phyloP scores from a whole-genome alignment of 805 yeast species.

The Metschnikowia koreensis region DNA sequence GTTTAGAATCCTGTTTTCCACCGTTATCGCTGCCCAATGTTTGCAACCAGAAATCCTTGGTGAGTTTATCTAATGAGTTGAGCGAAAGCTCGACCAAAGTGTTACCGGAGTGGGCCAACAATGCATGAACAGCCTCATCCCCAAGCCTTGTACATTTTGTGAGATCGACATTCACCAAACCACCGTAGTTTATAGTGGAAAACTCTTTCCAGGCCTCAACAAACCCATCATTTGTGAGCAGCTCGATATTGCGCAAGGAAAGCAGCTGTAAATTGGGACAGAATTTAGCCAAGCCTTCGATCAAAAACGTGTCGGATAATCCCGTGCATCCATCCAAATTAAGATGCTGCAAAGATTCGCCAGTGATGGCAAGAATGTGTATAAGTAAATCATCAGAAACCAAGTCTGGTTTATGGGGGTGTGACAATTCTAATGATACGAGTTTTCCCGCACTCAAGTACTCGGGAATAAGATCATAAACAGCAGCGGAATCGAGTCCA shows the following conservation, averaged over 20 bases:
- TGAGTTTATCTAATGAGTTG: conserved; percentile 66
- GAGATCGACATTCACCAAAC: conserved; percentile 58
- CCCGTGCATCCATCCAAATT: conserved; percentile 71
- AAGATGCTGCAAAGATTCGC: conserved; percentile 57
- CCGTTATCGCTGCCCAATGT: conserved; percentile 31
- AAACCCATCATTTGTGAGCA: conserved; percentile 68
- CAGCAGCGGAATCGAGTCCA: conserved; percentile 57
- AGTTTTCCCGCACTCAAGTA: conserved; percentile 47
- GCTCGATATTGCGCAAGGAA: conserved; percentile 58
- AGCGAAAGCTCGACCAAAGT: conserved; percentile 69
- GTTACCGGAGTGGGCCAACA: conserved; percentile 59
- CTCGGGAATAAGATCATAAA: conserved; percentile 65
- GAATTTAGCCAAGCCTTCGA: conserved; percentile 58
- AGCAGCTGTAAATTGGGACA: conserved; percentile 56
- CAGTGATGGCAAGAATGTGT: conserved; percentile 58
- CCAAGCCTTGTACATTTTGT: conserved; percentile 65
- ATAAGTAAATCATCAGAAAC: conserved; percentile 67
- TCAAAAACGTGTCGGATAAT: conserved; percentile 61
- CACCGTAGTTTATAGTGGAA: conserved; percentile 46
- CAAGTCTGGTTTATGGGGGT: conserved; percentile 64
- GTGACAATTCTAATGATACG: conserved; percentile 60
- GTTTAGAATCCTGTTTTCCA: neutral
- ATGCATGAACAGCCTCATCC: conserved; percentile 58
- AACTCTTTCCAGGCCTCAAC: conserved; percentile 56
- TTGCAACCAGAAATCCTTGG: conserved; percentile 48